Conservation (phyloP, 2,329 filamentous ascomycete genomes). For the Penicillium sp. region DNA sequence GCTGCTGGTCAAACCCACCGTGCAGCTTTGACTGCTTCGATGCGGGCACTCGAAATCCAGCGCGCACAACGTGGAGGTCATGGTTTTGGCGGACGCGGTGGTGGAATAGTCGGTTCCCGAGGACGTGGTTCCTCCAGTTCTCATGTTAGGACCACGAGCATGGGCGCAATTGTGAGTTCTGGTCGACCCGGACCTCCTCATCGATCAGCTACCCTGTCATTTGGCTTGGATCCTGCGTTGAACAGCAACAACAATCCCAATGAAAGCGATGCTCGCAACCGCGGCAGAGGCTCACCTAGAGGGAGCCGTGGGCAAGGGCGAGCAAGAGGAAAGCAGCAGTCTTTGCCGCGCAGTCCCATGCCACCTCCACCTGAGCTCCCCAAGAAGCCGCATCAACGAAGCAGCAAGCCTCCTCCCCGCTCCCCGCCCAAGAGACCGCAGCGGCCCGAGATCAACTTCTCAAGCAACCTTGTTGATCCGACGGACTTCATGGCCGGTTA, state of each 20-base stretch:
- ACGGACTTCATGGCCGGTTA: not conserved
- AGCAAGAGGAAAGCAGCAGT: not conserved
- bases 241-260: conserved; percentile 12
- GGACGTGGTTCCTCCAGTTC: not conserved
- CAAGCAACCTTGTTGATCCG: not conserved
- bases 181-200: not conserved
- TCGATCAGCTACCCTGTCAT: not conserved
- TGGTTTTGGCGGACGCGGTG: not conserved
- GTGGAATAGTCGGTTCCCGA: not conserved
- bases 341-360: not conserved
- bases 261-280: not conserved
- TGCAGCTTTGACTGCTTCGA: conserved; percentile 24
- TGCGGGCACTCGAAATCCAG: conserved; percentile 16
- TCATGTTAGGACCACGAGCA: not conserved
- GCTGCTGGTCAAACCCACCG: conserved; percentile 44
- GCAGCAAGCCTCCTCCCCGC: not conserved
- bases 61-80: not conserved
- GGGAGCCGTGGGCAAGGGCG: not conserved
- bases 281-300: not conserved
- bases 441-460: not conserved
- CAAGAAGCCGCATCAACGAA: not conserved
- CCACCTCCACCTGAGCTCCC: too few relatives aligned
- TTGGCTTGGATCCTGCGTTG: conserved; percentile 22
- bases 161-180: conserved; percentile 6
- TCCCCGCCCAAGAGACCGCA: not conserved